Evolutionary conservation across 129 eudicot species (phyloP), one percentile per base, ranked within the genome.

Genomic region (Saussurea involucrata): DNA sequence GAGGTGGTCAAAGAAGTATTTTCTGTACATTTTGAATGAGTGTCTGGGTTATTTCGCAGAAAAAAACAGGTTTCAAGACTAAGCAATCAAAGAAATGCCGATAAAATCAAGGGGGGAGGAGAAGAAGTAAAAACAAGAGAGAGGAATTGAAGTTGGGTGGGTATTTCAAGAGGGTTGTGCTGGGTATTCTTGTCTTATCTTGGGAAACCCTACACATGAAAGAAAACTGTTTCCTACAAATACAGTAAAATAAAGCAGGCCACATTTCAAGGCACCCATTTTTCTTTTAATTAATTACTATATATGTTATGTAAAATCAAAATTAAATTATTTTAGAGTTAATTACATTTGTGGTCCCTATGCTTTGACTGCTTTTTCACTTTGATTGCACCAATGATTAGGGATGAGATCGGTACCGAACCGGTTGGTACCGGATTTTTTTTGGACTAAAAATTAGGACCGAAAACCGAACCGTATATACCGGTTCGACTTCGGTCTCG

Each of bases 171-270:
- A 76, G 61, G 70, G 65, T 28, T 28, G 32, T 4, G 69, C 5
- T 58, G 69, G 75, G 78, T 72, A 72, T 80, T 72, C 74, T 80
- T 80, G 83, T 80, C 78, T 80, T 80, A 80, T 72, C 78, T 80
- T 80, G 78, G 83, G 78, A 80, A 79, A 72, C 77, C 34, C 78
- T 68, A 53, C 83, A 65, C 68, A 65, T 72, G 78, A 72, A 46
- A 72, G 74, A 46, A 65, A 80, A 72, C 40, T 46, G 83, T 18
- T 79, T 72, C 78, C 83, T 46, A 72, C 78, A 79, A 40, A 63
- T 25, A 61, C 65, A 78, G 53, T 71, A 63, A 78, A 34, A 17
- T 22, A 34, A 34, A 6, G 32, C 46, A 69, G 31, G 75, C 68
- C 68, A n/a, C 67, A 73, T 67, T 76, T 53, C 55, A 46, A 69